Conservation (phyloP, 2,329 filamentous ascomycete genomes). For the Arthroderma sp. region DNA sequence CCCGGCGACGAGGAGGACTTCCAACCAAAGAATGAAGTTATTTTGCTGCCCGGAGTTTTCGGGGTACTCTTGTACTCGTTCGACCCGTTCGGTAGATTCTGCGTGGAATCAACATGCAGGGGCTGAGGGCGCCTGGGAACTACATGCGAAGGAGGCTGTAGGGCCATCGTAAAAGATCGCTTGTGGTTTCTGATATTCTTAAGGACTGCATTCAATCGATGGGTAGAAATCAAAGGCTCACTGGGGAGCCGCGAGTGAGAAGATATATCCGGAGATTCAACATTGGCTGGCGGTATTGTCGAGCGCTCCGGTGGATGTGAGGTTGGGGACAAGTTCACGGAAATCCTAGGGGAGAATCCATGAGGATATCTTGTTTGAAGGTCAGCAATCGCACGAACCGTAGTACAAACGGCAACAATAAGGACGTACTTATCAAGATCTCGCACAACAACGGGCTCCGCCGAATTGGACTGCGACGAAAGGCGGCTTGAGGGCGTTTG, state of each 20-base stretch:
- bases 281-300: neutral
- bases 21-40: constrained; percentile 57
- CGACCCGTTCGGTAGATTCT: constrained; percentile 22
- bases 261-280: neutral
- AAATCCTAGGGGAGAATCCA: neutral
- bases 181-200: constrained; percentile 14
- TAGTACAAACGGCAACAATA: constrained; percentile 3
- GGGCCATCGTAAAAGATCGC: constrained; percentile 31
- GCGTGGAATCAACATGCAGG: constrained; percentile 31
- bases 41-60: constrained; percentile 42
- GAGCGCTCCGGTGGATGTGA: neutral
- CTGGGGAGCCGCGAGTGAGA: neutral
- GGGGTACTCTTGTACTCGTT: constrained; percentile 27
- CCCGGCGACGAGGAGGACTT: constrained; percentile 43
- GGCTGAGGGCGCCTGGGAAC: constrained; percentile 25
- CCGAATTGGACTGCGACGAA: constrained; percentile 15
- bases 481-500: neutral
- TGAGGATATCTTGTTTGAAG: neutral
- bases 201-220: constrained; percentile 2
- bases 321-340: neutral
- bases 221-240: neutral
- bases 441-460: constrained; percentile 22
- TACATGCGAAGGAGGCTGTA: constrained; percentile 24
- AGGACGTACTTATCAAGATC: constrained; percentile 28
- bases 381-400: neutral